phyloP scores from a whole-genome alignment of 805 yeast species.

The Pichia eremophila region DNA sequence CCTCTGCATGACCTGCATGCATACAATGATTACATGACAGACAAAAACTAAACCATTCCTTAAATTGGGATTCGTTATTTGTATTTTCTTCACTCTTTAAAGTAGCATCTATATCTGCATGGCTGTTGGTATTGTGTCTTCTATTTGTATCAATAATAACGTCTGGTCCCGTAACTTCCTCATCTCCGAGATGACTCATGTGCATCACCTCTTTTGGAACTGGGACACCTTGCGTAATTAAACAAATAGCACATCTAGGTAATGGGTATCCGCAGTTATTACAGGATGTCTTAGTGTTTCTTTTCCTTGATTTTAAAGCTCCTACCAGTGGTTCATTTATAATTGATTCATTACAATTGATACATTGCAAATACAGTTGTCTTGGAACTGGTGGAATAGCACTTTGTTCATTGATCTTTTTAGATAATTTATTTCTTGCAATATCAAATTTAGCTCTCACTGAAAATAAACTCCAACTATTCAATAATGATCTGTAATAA shows the following conservation, averaged over 20 bases:
- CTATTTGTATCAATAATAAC: neutral
- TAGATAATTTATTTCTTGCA: conserved; percentile 55
- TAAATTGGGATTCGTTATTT: conserved; percentile 36
- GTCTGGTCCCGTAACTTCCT: neutral
- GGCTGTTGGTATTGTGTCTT: neutral
- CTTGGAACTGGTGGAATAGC: conserved; percentile 48
- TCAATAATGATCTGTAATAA: conserved; percentile 56
- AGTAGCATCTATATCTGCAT: neutral
- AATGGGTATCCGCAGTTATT: conserved; percentile 82
- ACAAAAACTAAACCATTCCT: conserved; percentile 89
- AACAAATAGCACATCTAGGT: conserved; percentile 86
- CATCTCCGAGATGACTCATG: conserved; percentile 13
- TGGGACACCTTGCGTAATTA: conserved; percentile 67
- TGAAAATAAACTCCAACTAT: conserved; percentile 75
- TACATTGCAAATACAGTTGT: conserved; percentile 76
- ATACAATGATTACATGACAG: conserved; percentile 85
- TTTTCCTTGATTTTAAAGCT: neutral
- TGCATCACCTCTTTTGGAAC: conserved; percentile 34
- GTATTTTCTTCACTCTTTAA: neutral
- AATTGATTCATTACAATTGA: conserved; percentile 69
- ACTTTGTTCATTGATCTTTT: conserved; percentile 36
- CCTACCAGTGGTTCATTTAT: conserved; percentile 24
- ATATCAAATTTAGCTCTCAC: conserved; percentile 82
- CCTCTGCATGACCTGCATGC: conserved; percentile 93
- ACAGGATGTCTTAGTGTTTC: conserved; percentile 32